phyloP scores from a whole-genome alignment of 2,329 filamentous ascomycete species.

The Clarireedia hainanense region DNA sequence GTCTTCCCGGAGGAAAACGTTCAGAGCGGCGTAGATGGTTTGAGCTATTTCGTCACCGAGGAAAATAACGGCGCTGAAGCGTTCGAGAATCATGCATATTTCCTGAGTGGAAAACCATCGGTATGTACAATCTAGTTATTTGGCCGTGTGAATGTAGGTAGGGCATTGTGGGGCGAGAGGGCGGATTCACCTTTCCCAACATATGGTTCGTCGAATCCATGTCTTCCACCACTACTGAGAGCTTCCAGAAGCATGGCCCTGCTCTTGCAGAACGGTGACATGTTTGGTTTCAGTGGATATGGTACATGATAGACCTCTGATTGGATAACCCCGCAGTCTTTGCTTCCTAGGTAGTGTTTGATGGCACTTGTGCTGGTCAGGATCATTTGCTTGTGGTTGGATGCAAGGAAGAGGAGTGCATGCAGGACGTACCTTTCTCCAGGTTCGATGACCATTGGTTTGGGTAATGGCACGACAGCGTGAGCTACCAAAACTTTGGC shows the following conservation, averaged over 20 bases:
- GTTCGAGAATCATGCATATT: slow-evolving; percentile 37
- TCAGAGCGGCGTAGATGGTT: slow-evolving; percentile 37
- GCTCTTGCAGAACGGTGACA: slow-evolving; percentile 20
- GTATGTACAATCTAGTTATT: slow-evolving; percentile 32
- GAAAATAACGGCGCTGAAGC: slow-evolving; percentile 35
- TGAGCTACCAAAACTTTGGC: background rate
- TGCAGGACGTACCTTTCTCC: slow-evolving; percentile 14
- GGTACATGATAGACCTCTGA: slow-evolving; percentile 18
- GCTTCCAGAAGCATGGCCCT: slow-evolving; percentile 32
- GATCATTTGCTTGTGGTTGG: too few relatives aligned
- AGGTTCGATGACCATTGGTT: background rate
- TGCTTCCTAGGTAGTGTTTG: slow-evolving; percentile 19
- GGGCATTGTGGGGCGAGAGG: background rate
- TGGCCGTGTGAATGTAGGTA: too few relatives aligned
- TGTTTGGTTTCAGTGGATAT: slow-evolving; percentile 6
- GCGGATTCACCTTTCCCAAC: slow-evolving; percentile 17
- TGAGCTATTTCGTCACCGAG: slow-evolving; percentile 34
- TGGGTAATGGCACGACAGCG: background rate
- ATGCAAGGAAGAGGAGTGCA: background rate
- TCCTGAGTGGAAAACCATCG: slow-evolving; percentile 35
- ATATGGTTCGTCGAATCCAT: slow-evolving; percentile 35
- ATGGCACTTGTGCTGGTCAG: slow-evolving; percentile 11
- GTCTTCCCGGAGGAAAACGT: slow-evolving; percentile 36
- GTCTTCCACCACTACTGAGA: slow-evolving; percentile 34
- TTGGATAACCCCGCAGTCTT: slow-evolving; percentile 19